Conservation (phyloP, 202 grass and related monocot species). For the Zoysia matrella region DNA sequence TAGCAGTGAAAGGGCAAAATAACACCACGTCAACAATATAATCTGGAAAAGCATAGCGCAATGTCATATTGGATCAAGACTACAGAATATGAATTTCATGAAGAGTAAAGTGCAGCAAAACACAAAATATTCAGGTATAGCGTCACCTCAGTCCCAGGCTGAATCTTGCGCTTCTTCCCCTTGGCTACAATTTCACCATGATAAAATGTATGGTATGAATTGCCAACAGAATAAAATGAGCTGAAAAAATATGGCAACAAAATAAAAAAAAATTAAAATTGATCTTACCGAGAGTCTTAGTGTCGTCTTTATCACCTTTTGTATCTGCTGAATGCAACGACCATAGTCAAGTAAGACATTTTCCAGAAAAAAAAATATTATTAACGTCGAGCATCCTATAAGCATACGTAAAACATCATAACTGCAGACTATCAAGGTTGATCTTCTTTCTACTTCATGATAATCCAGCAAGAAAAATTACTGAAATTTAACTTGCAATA, state of each 20-base stretch:
- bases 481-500: not conserved
- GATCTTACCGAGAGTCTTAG: constrained; percentile 63
- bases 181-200: constrained; percentile 61
- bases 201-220: constrained; percentile 20
- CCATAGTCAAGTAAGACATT: constrained; percentile 34
- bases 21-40: constrained; percentile 11
- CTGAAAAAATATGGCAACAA: constrained; percentile 25
- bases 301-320: constrained; percentile 88
- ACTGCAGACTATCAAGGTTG: not conserved
- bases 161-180: constrained; percentile 87
- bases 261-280: constrained; percentile 10
- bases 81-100: constrained; percentile 13
- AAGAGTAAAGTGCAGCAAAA: constrained; percentile 18
- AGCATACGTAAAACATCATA: not conserved
- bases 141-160: constrained; percentile 62
- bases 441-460: constrained; percentile 39
- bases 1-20: constrained; percentile 24
- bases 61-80: constrained; percentile 8
- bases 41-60: constrained; percentile 14
- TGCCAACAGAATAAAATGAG: constrained; percentile 18
- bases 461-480: not conserved
- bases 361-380: constrained; percentile 18
- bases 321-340: constrained; percentile 58
- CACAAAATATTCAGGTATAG: constrained; percentile 18
- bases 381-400: not conserved